Conservation (phyloP, 2,329 filamentous ascomycete species). For the Knoxdaviesia capensis region DNA sequence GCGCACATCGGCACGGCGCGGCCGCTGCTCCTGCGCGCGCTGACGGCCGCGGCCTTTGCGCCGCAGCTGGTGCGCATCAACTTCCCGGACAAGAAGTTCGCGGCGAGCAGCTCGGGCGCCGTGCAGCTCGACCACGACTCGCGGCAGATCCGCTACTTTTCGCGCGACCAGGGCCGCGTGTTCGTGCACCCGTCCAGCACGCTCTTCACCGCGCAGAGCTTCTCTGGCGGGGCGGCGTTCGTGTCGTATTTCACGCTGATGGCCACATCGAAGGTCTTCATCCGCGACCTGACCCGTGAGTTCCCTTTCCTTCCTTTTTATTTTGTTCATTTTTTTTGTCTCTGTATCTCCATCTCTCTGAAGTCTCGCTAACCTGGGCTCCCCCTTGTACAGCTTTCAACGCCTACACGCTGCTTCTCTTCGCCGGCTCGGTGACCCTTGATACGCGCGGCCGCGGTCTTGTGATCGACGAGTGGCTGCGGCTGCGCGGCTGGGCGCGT, state of each 20-base stretch:
- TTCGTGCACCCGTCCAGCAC: constrained; percentile 86
- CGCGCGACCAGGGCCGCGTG: constrained; percentile 64
- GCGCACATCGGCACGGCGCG: constrained; percentile 7
- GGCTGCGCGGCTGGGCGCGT: constrained; percentile 74
- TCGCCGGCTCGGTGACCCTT: constrained; percentile 65
- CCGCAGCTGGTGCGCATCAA: constrained; percentile 85
- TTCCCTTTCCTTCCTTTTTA: constrained; percentile 8
- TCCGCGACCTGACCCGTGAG: constrained; percentile 75
- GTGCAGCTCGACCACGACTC: constrained; percentile 90
- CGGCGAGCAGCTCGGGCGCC: constrained; percentile 66
- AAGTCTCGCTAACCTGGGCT: not conserved
- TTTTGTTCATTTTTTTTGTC: not conserved
- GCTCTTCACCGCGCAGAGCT: constrained; percentile 64
- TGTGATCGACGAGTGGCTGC: constrained; percentile 79
- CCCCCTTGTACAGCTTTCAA: constrained; percentile 46
- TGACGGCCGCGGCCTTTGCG: constrained; percentile 54
- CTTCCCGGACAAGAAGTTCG: constrained; percentile 91
- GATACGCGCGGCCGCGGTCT: constrained; percentile 77
- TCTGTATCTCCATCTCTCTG: not conserved
- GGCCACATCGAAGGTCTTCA: constrained; percentile 77
- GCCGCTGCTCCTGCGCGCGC: constrained; percentile 39
- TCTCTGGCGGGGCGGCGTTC: constrained; percentile 55
- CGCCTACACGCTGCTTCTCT: constrained; percentile 70
- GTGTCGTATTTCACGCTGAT: constrained; percentile 86
- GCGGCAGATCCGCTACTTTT: constrained; percentile 80